Evolutionary conservation across 768 basidiomycete genomes (phyloP), one percentile per base, ranked within the genome.

Genomic region (Lactifluus volemus): DNA sequence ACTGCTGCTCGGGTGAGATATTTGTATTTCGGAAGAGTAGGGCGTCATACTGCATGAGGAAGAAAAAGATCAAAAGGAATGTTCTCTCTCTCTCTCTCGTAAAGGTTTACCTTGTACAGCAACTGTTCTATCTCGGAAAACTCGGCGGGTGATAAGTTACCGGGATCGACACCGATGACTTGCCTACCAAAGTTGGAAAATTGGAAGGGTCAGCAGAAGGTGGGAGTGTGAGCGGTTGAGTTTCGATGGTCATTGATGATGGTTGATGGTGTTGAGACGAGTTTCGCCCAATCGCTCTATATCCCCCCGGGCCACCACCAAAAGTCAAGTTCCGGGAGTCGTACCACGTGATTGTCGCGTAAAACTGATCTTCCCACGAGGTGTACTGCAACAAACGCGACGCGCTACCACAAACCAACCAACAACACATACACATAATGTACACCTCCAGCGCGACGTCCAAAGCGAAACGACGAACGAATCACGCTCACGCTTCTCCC

Each of bases 1-100:
- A 92, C 71, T 94, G 92, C 69, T 89, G 84, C 71, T 91, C 89
- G 0, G 92, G 91, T 5, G 84, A 80, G 25, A 94, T 71, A 34
- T 79, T 73, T 36, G 79, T 79, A 67, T 88, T 73, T 58, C 88
- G 79, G 76, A 94, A 95, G 57, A 95, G 76, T 45, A 95, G 79
- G 17, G 79, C 80, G 47, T 81, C 80, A 66, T 94, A 79, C 89
- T 92, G 68, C 55, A 51, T 61, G 45, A 25, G 25, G 25, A 25
- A 25, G n/a, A 25, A 25, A 25, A 49, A 36, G 49, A 30, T 50
- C 44, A 34, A 57, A 25, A 38, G 19, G 50, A 52, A 55, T 36
- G 5, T 60, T 60, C 42, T 25, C 25, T 25, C 25, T 25, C 25
- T 25, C 25, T 25, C 25, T 25, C 25, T 25, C 25, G 12, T 34